Evolutionary conservation across 2,329 filamentous ascomycete genomes (phyloP).

Genomic region (Botrytis fragariae): DNA sequence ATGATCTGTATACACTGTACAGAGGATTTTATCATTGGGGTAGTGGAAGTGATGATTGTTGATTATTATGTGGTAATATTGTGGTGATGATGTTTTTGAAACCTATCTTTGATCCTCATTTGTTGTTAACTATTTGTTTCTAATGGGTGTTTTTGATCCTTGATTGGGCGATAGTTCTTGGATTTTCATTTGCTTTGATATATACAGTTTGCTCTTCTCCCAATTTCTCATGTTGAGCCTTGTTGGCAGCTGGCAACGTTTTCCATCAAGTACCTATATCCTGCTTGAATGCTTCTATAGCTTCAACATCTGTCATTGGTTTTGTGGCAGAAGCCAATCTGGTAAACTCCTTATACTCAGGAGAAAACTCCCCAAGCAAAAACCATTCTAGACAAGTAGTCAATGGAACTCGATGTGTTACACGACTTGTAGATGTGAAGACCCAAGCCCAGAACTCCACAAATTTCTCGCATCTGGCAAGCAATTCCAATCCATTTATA

Average conservation of each 20-base stretch:
- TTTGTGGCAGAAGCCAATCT: background rate
- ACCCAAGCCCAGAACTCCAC: background rate
- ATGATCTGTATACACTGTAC: background rate
- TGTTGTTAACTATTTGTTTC: too few species aligned
- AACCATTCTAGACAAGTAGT: background rate
- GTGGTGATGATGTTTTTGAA: too few species aligned
- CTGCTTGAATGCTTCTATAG: background rate
- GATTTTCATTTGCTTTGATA: background rate
- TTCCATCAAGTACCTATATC: background rate
- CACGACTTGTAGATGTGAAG: fast-evolving
- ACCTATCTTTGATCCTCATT: too few species aligned
- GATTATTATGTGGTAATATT: too few species aligned
- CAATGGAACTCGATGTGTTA: background rate
- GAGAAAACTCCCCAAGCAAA: background rate
- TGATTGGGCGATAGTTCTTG: background rate
- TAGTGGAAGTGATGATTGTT: too few species aligned
- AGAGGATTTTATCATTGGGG: too few species aligned
- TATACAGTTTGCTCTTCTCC: background rate
- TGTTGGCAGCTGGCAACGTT: background rate
- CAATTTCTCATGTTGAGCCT: background rate
- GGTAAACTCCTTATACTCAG: background rate
- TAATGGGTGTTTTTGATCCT: too few species aligned
- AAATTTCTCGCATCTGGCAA: background rate
- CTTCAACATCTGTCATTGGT: background rate
- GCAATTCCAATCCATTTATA: fast-evolving